Evolutionary conservation across 345 rosid species (phyloP).

Genomic region (Raphanus sativus): DNA sequence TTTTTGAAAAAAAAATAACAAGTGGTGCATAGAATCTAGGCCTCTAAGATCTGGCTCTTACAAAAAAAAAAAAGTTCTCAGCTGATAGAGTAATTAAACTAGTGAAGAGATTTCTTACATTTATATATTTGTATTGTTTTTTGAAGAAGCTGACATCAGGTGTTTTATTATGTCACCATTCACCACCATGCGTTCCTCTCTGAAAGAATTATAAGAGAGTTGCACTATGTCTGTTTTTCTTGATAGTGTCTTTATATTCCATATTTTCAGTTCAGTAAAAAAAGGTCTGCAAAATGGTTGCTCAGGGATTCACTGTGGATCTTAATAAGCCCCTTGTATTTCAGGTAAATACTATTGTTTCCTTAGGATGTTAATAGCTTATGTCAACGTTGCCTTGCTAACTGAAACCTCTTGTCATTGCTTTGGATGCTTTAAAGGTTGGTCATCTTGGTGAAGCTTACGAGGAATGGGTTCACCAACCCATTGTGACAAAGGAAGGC

Average conservation of each 20-base stretch:
- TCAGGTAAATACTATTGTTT: slow-evolving; percentile 40
- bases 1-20: background rate
- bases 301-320: slow-evolving; percentile 48
- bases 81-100: background rate
- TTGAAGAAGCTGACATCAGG: slow-evolving; percentile 5
- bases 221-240: background rate
- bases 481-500: slow-evolving; percentile 63
- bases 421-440: slow-evolving; percentile 48
- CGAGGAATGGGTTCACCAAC: slow-evolving; percentile 83
- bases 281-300: slow-evolving; percentile 45
- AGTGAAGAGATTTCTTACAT: background rate
- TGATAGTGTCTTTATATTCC: background rate
- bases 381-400: background rate
- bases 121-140: background rate
- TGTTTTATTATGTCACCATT: slow-evolving; percentile 21
- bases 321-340: slow-evolving; percentile 53
- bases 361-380: background rate
- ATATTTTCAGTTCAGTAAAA: background rate
- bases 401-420: background rate
- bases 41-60: background rate
- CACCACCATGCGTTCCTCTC: background rate
- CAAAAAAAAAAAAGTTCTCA: background rate
- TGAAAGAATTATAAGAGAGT: background rate
- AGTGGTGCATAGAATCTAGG: background rate
- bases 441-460: slow-evolving; percentile 82